Evolutionary conservation across 163 green algal species (phyloP).

Genomic region (Picocystis sp.): DNA sequence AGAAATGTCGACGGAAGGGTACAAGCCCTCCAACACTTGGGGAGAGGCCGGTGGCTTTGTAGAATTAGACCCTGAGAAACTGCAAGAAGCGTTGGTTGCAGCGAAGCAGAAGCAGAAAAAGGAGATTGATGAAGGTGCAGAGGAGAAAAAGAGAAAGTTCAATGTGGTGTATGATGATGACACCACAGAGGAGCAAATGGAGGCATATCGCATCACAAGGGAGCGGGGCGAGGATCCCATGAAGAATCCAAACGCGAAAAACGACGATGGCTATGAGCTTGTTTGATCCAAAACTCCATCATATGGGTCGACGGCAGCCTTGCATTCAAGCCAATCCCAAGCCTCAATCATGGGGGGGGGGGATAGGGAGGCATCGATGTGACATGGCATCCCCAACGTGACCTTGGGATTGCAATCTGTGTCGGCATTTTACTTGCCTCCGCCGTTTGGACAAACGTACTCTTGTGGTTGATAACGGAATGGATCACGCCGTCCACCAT

Average conservation of each 20-base stretch:
- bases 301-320: neutral
- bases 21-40: slow-evolving; percentile 16
- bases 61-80: slow-evolving; percentile 60
- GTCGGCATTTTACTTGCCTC: too few species aligned
- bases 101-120: slow-evolving; percentile 20
- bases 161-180: slow-evolving; percentile 31
- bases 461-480: too few species aligned
- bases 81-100: slow-evolving; percentile 34
- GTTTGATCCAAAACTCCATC: slow-evolving; percentile 13
- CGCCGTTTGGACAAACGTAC: too few species aligned
- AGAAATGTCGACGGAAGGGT: slow-evolving; percentile 12
- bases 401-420: too few species aligned
- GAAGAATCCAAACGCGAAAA: slow-evolving; percentile 20
- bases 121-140: slow-evolving; percentile 19
- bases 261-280: slow-evolving; percentile 36
- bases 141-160: slow-evolving; percentile 63
- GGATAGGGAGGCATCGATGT: too few species aligned
- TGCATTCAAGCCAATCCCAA: neutral
- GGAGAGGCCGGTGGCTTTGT: slow-evolving; percentile 21
- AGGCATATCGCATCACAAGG: slow-evolving; percentile 75
- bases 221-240: slow-evolving; percentile 56
- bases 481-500: too few species aligned
- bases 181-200: slow-evolving; percentile 78
- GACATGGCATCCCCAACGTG: too few species aligned
- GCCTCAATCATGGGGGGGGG: too few species aligned